Evolutionary conservation across 352 stramenopile genomes (phyloP).

Genomic region (Globisporangium acanthophoron): DNA sequence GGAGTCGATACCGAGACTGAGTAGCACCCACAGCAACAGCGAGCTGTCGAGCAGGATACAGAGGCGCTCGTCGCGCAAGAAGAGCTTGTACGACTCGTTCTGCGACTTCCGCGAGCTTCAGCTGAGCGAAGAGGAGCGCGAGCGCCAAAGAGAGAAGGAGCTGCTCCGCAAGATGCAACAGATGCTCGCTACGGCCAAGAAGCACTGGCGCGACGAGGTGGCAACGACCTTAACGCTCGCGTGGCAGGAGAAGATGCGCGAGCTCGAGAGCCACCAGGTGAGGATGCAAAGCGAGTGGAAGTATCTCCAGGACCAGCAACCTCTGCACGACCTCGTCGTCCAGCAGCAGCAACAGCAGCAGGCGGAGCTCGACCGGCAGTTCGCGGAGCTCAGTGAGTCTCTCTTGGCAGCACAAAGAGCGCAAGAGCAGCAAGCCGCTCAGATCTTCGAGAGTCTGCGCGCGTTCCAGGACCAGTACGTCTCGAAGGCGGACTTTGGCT

Average conservation of each 20-base stretch:
- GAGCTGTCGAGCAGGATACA: background rate
- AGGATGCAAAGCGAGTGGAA: constrained; percentile 13
- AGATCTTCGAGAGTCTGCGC: constrained; percentile 9
- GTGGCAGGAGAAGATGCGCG: constrained; percentile 7
- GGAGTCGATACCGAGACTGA: background rate
- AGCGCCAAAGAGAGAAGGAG: constrained; percentile 25
- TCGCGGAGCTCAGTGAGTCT: constrained; percentile 16
- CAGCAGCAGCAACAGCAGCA: constrained; percentile 21
- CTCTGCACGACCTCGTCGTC: background rate
- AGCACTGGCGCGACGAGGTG: constrained; percentile 9
- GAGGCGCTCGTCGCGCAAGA: constrained; percentile 4
- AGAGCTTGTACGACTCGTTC: constrained; percentile 41
- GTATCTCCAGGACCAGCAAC: constrained; percentile 18
- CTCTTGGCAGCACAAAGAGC: constrained; percentile 19
- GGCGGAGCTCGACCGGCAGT: constrained; percentile 20
- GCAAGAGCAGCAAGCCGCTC: constrained; percentile 22
- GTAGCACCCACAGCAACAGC: background rate
- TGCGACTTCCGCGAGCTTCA: constrained; percentile 47
- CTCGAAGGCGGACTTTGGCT: constrained; percentile 20
- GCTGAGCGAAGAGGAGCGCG: constrained; percentile 24
- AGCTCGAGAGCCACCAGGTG: constrained; percentile 11
- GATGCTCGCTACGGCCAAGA: constrained; percentile 23
- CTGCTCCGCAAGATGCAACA: constrained; percentile 37
- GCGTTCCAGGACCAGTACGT: constrained; percentile 26
- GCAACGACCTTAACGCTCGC: background rate